Evolutionary conservation across 179 eudicot genomes (phyloP), one percentile per base, ranked within the genome.

Genomic region (Silene noctiflora): DNA sequence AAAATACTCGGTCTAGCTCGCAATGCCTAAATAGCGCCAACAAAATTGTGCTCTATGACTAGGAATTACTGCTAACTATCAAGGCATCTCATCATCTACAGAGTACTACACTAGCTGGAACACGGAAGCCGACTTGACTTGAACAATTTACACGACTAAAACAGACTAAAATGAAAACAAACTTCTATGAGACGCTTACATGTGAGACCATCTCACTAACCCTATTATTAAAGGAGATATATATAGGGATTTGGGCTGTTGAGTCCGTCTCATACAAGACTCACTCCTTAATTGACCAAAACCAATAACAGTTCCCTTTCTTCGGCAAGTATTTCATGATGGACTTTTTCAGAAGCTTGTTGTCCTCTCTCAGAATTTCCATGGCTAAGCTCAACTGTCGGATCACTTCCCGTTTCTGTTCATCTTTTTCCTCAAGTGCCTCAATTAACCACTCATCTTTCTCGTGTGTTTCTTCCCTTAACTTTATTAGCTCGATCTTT

Each of bases 351-450:
- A 91, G 87, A 74, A 81, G 67, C 79, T 64, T 61, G 81, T 88
- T 92, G 69, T 94, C 95, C 65, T 91, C 93, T 85, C 85, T 88
- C 17, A 92, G 81, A 75, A 86, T 24, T 73, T 91, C 95, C 78
- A 94, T 82, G 6, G 88, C 91, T 19, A 83, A 6, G 79, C 89
- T 90, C n/a, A 92, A 86, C 86, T 92, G 97, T 74, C 98, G 89
- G 48, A 94, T 92, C 33, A 84, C 98, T 80, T 91, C 86, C 42
- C 87, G 53, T 69, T 82, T 84, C 69, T 71, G 76, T 24, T 84
- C 85, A 20, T 80, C 86, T 76, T 83, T 83, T 51, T 61, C 68
- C 21, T 12, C 51, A 0, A 72, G 75, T 29, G 9, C 42, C 25
- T 72, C 48, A 5, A 17, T 7, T 27, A 56, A 13, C 62, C 9